Evolutionary conservation across 805 yeast species (phyloP).

Genomic region (Metschnikowia lochheadii): DNA sequence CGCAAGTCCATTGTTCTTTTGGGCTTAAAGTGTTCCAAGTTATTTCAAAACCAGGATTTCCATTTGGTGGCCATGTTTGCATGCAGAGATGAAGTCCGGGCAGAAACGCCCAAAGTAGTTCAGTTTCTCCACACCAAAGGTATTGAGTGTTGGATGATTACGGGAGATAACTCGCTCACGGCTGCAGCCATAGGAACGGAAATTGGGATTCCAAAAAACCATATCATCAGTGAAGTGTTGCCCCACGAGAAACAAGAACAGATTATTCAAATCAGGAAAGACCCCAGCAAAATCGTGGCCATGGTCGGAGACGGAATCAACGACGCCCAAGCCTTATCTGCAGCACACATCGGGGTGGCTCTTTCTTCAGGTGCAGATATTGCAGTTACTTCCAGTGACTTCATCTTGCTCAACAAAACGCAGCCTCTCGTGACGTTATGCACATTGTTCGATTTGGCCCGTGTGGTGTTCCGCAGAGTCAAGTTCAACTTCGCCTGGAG

Average conservation of each 20-base stretch:
- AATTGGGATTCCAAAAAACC: conserved; percentile 47
- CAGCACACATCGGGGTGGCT: conserved; percentile 76
- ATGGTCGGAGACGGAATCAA: conserved; percentile 86
- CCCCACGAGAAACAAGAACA: conserved; percentile 70
- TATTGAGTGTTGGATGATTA: conserved; percentile 67
- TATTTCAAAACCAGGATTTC: conserved; percentile 27
- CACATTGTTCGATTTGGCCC: conserved; percentile 50
- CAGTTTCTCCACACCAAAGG: conserved; percentile 30
- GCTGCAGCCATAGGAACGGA: conserved; percentile 64
- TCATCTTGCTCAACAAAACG: conserved; percentile 55
- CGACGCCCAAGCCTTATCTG: conserved; percentile 75
- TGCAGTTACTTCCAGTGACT: conserved; percentile 71
- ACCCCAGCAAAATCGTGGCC: conserved; percentile 36
- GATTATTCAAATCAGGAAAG: conserved; percentile 49
- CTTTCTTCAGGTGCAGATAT: conserved; percentile 73
- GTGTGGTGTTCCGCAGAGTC: conserved; percentile 48
- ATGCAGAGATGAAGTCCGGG: conserved; percentile 56
- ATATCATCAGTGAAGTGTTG: conserved; percentile 65
- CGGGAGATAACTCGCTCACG: conserved; percentile 68
- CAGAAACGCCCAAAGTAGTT: conserved; percentile 55
- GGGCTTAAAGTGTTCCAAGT: conserved; percentile 35
- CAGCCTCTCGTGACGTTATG: conserved; percentile 50
- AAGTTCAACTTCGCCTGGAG: conserved; percentile 60
- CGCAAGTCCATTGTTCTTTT: conserved; percentile 63
- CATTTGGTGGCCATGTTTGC: conserved; percentile 48